Percentiles rank a stretch among this genome's conserved stretches.
Conservation (phyloP, 2,329 filamentous ascomycete species). For the Myriangium duriaei region DNA sequence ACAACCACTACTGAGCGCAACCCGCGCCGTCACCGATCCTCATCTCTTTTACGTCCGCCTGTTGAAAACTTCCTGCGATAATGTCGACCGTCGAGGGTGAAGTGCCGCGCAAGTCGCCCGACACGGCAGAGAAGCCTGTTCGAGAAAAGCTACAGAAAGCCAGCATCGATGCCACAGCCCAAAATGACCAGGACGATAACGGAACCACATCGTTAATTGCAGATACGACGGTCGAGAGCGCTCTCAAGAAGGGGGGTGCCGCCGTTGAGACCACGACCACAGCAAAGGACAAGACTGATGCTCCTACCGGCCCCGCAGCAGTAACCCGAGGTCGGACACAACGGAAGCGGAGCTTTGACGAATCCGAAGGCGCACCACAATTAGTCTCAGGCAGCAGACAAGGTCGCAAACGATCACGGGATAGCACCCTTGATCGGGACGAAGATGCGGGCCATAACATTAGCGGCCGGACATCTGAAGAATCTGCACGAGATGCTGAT, state of each 20-base stretch:
- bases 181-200: slow-evolving; percentile 1
- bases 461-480: slow-evolving; percentile 19
- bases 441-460: slow-evolving; percentile 21
- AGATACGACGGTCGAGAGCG: not conserved
- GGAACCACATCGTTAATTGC: not conserved
- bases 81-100: slow-evolving; percentile 18
- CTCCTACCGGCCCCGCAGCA: slow-evolving; percentile 15
- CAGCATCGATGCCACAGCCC: slow-evolving; percentile 36
- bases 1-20: too few species aligned
- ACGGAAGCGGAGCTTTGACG: slow-evolving; percentile 35
- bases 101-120: slow-evolving; percentile 17
- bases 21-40: too few species aligned
- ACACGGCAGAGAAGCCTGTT: slow-evolving; percentile 43
- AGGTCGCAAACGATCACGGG: slow-evolving; percentile 35
- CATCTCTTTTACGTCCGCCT: too few species aligned
- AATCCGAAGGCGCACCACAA: slow-evolving; percentile 26
- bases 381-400: slow-evolving; percentile 28
- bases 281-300: slow-evolving; percentile 2
- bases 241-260: not conserved
- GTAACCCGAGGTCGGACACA: slow-evolving; percentile 24
- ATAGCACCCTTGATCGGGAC: slow-evolving; percentile 26
- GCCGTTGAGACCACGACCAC: slow-evolving; percentile 10
- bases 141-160: slow-evolving; percentile 50
- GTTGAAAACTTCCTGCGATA: too few species aligned
- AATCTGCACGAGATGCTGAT: slow-evolving; percentile 16